phyloP scores from a whole-genome alignment of 805 yeast species.

The Ogataea degrootiae region DNA sequence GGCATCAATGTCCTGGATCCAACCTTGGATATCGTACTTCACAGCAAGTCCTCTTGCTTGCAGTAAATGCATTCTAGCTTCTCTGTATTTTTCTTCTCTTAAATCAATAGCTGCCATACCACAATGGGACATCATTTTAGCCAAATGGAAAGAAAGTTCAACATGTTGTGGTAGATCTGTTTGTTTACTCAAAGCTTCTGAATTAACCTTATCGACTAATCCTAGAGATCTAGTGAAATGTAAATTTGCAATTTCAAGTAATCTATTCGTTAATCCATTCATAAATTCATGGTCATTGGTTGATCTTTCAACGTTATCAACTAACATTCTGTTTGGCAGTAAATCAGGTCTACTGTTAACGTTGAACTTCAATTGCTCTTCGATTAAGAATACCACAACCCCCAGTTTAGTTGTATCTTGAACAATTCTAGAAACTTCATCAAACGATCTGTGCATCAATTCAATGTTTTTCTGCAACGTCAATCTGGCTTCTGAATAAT shows the following conservation, averaged over 20 bases:
- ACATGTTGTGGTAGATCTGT: conserved; percentile 12
- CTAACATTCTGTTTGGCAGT: not conserved
- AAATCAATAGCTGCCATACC: conserved; percentile 13
- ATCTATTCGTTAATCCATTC: too few relatives aligned
- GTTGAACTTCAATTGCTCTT: conserved; percentile 1
- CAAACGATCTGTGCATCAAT: not conserved
- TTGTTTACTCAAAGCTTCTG: not conserved
- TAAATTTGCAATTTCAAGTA: too few relatives aligned
- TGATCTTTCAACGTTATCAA: too few relatives aligned
- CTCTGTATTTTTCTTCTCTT: conserved; percentile 6
- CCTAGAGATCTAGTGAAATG: too few relatives aligned
- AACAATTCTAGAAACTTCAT: not conserved
- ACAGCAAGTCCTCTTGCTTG: conserved; percentile 15
- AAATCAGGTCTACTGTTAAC: not conserved
- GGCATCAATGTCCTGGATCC: conserved; percentile 13
- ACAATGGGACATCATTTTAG: conserved; percentile 16
- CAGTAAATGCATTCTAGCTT: conserved; percentile 11
- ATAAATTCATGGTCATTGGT: too few relatives aligned
- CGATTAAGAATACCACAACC: conserved; percentile 10
- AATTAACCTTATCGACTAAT: not conserved
- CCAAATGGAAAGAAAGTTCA: conserved; percentile 10
- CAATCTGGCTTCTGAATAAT: conserved; percentile 14
- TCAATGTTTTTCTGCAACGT: not conserved
- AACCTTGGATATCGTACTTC: conserved; percentile 14
- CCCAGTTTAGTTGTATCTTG: conserved; percentile 10